Conservation (phyloP, 169 alveolate species). For the Miamiensis avidus region DNA sequence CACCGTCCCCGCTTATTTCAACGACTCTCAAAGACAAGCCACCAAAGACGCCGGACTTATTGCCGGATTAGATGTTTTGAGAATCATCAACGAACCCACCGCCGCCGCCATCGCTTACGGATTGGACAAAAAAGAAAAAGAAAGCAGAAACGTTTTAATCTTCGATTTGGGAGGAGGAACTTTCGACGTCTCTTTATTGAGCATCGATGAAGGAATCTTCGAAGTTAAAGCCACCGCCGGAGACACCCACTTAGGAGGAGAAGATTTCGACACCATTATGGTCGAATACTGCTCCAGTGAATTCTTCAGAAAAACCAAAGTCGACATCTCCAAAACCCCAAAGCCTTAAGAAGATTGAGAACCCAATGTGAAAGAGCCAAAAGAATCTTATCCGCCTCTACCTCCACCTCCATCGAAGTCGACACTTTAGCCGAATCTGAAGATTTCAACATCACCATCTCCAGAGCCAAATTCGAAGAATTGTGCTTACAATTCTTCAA, state of each 20-base stretch:
- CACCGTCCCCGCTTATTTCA: conserved; percentile 45
- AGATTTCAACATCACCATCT: conserved; percentile 50
- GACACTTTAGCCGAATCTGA: conserved; percentile 43
- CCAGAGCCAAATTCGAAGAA: conserved; percentile 73
- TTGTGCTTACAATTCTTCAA: conserved; percentile 62
- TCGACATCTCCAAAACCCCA: conserved; percentile 31
- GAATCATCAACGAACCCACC: conserved; percentile 53
- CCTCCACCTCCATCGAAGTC: conserved; percentile 30
- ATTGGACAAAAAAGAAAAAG: conserved; percentile 31
- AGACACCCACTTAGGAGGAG: conserved; percentile 52
- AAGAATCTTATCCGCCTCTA: conserved; percentile 11
- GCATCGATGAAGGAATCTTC: conserved; percentile 36
- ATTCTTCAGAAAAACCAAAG: conserved; percentile 32
- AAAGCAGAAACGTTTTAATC: conserved; percentile 29
- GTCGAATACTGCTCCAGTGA: conserved; percentile 30
- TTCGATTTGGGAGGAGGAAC: conserved; percentile 67
- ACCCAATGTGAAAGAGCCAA: conserved; percentile 49
- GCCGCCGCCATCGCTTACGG: conserved; percentile 61
- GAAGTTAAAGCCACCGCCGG: conserved; percentile 55
- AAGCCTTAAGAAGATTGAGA: conserved; percentile 46
- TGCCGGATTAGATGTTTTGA: conserved; percentile 44
- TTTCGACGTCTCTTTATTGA: conserved; percentile 48
- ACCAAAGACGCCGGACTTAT: conserved; percentile 51
- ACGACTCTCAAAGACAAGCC: conserved; percentile 49
- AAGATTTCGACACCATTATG: conserved; percentile 51